Evolutionary conservation across 192 early-diverging fungal genomes (phyloP), one percentile per base, ranked within the genome.

Genomic region (Paraglomus brasilianum): DNA sequence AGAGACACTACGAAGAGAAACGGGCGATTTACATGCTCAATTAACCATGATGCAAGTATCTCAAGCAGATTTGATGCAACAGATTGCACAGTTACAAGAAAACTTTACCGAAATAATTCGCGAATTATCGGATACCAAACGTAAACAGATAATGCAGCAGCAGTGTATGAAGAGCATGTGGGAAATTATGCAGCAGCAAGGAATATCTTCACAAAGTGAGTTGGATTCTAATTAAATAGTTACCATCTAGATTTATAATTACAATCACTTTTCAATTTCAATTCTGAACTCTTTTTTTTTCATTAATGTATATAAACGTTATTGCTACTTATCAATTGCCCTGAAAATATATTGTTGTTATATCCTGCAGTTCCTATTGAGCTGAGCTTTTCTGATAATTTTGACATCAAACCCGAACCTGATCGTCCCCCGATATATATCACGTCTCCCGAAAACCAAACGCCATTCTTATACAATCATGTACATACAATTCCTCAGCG

Each of bases 41-140:
- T 81, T 93, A 72, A 83, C 85, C 22, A 86, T 92, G 83, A 77
- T 93, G 51, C 89, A 92, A 77, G 82, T 87, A 14, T 81, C 86
- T 9, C 92, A 93, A 72, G 81, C 83, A 17, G 89, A 91, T 50
- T 81, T 93, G 53, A 76, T 86, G 43, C 87, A 89, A 77, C 87
- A 91, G 62, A 77, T 93, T 56, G 79, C 83, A 21, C 84, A 86
- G 30, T 77, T 95, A 11, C 88, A 92, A 71, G 88, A 89, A 56
- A 87, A 87, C 61, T 89, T 91, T 69, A 71, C 77, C 13, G 85
- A 90, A 63, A 85, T 94, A 17, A 78, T 85, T 9, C 82, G 90
- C 39, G 90, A 93, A 70, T 77, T 95, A 52, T 75, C 80, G 21
- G 90, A 93, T 59, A 89, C 85, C 0, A 86, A 86, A 43, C 81